Evolutionary conservation across 176 grass and related monocot species (phyloP), one percentile per base, ranked within the genome.

Genomic region (Tillandsia leiboldiana): DNA sequence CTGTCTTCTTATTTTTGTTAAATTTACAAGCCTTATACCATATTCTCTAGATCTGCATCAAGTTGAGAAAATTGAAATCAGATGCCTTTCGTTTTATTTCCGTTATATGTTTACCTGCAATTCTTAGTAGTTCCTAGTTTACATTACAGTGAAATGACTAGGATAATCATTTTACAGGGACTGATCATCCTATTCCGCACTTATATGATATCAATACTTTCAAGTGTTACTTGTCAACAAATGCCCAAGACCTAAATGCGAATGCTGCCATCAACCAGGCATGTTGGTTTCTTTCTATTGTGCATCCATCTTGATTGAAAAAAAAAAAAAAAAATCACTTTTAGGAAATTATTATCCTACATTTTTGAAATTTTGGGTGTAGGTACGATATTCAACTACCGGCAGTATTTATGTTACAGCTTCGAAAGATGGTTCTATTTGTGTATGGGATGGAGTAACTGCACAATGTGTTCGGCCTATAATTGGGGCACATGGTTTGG

Each of bases 191-290:
- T 71, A 71, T 97, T 73, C 86, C 94, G 71, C 94, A 97, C 86
- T 75, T 97, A 27, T 97, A 92, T 71, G 94, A 92, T 83, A 82
- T 92, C 73, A 97, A 90, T 78, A 97, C 86, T 90, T 97, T 97
- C 77, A 83, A 81, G 81, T 92, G 94, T 81, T 97, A 79, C 75
- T 87, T 97, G 79, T 81, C 86, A 24, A 73, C 86, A 79, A 87
- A 92, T 73, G 51, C 69, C 9, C 84, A 83, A 63, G 89, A 90
- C 49, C 78, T 68, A 61, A 86, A 70, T 29, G 26, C 69, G 74
- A 87, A 64, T 85, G 78, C 89, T 67, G 82, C 89, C 58, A 97
- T 97, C 73, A 97, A 97, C 73, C 94, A 92, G 86, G 94, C 81
- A 82, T 74, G 79, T 69, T 64, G 1, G 29, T 48, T 69, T 70